A percentile compares a stretch with the other conserved stretches of the same genome.
Evolutionary conservation across 306 rosid genomes (phyloP).

Genomic region (Dryas alaskensis): DNA sequence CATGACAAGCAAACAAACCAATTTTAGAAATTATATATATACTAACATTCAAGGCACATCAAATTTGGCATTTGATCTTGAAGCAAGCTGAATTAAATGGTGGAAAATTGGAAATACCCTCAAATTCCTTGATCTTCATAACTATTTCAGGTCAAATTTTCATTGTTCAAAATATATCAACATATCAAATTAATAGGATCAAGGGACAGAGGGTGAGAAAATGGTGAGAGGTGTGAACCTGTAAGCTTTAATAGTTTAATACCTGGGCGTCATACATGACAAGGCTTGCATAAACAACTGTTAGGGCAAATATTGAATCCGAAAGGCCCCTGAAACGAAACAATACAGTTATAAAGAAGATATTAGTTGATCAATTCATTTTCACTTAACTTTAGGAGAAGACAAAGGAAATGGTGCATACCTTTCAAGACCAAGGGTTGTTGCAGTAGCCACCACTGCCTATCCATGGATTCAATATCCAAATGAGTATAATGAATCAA

Average conservation of each 20-base stretch:
- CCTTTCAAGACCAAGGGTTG: constrained; percentile 83
- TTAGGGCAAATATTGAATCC: constrained; percentile 78
- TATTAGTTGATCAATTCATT: background rate
- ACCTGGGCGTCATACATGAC: constrained; percentile 99
- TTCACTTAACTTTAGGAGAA: background rate
- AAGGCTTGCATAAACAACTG: constrained; percentile 85
- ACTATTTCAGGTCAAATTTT: background rate
- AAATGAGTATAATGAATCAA: background rate
- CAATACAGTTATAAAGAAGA: background rate
- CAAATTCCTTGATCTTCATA: background rate
- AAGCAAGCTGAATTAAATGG: background rate
- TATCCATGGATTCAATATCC: constrained; percentile 29
- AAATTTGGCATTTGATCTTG: background rate
- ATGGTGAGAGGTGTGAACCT: background rate
- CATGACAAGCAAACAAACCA: background rate
- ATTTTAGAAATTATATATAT: background rate
- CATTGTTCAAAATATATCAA: background rate
- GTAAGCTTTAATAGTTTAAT: constrained; percentile 9
- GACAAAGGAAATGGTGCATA: constrained; percentile 23
- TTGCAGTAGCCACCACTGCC: constrained; percentile 86
- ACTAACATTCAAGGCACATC: background rate
- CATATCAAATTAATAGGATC: background rate
- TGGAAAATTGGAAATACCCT: background rate
- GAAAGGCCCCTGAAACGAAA: constrained; percentile 67
- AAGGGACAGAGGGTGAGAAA: background rate